Evolutionary conservation across 1,284 basidiomycete species (phyloP).

Genomic region (Afroboletus lepidellus): DNA sequence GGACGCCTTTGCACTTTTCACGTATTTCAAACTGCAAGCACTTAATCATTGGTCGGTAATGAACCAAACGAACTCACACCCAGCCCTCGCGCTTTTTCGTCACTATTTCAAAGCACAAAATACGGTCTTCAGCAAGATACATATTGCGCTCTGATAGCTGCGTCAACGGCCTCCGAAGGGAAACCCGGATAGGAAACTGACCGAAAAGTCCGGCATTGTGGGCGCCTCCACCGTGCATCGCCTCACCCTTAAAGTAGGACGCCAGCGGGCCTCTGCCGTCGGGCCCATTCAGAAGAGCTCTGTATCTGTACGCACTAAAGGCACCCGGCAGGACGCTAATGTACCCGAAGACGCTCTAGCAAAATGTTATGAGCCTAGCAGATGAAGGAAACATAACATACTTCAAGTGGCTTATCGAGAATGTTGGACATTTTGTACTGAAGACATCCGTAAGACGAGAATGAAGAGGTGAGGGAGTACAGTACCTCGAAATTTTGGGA

Average conservation of each 20-base stretch:
- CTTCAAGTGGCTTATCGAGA: slow-evolving; percentile 89
- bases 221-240: slow-evolving; percentile 69
- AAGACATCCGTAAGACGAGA: slow-evolving; percentile 5
- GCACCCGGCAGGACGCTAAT: slow-evolving; percentile 89
- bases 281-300: slow-evolving; percentile 76
- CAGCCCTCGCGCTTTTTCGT: slow-evolving; percentile 86
- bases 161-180: slow-evolving; percentile 9
- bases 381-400: slow-evolving; percentile 21
- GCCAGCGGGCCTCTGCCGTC: slow-evolving; percentile 87
- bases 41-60: slow-evolving; percentile 10
- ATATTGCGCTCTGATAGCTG: slow-evolving; percentile 69
- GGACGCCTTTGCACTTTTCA: slow-evolving; percentile 87
- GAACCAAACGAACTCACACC: slow-evolving; percentile 52
- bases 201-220: slow-evolving; percentile 70
- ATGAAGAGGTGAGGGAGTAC: background rate
- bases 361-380: background rate
- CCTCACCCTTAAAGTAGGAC: slow-evolving; percentile 89
- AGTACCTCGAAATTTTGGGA: slow-evolving; percentile 86
- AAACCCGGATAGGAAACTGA: slow-evolving; percentile 18
- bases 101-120: slow-evolving; percentile 96
- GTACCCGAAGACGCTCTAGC: slow-evolving; percentile 83
- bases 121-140: slow-evolving; percentile 92
- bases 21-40: slow-evolving; percentile 71
- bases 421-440: slow-evolving; percentile 92
- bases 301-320: slow-evolving; percentile 91